Conservation (phyloP, 306 rosid genomes). For the Acacia crassicarpa region DNA sequence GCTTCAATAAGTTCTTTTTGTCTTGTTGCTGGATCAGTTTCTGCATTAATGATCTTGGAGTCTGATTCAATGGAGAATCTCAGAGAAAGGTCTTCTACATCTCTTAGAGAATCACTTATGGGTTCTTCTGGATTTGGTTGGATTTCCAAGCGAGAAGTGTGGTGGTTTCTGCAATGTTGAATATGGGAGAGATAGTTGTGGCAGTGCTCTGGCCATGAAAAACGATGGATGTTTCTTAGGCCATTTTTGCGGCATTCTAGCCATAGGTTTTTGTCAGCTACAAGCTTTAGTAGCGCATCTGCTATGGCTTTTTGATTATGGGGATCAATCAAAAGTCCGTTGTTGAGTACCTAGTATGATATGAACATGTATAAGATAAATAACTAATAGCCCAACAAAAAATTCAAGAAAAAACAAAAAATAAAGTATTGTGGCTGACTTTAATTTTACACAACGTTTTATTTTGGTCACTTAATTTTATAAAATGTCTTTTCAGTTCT, state of each 20-base stretch:
- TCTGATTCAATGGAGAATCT: conserved; percentile 74
- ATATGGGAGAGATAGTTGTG: conserved; percentile 77
- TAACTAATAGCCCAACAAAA: background rate
- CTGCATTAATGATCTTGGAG: conserved; percentile 44
- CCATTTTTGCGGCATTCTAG: conserved; percentile 74
- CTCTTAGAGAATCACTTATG: conserved; percentile 72
- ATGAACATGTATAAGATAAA: background rate
- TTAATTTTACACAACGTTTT: too few species aligned
- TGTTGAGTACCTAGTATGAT: conserved; percentile 56
- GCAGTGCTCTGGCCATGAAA: conserved; percentile 88
- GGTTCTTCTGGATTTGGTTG: conserved; percentile 69
- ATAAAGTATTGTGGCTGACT: background rate
- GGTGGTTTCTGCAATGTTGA: conserved; percentile 63
- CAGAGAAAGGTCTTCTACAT: conserved; percentile 72
- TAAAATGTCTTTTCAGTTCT: too few species aligned
- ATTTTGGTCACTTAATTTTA: too few species aligned
- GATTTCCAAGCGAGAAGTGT: conserved; percentile 61
- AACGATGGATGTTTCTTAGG: conserved; percentile 75
- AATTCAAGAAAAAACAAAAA: background rate
- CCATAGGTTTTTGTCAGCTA: conserved; percentile 80
- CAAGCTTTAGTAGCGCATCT: conserved; percentile 80
- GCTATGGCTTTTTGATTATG: conserved; percentile 78
- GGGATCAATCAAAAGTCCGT: conserved; percentile 79
- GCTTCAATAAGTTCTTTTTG: conserved; percentile 78
- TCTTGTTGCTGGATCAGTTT: conserved; percentile 55